Percentiles rank a stretch among this genome's conserved stretches.
phyloP scores from a whole-genome alignment of 129 eudicot species.

The Helianthus tuberosus region DNA sequence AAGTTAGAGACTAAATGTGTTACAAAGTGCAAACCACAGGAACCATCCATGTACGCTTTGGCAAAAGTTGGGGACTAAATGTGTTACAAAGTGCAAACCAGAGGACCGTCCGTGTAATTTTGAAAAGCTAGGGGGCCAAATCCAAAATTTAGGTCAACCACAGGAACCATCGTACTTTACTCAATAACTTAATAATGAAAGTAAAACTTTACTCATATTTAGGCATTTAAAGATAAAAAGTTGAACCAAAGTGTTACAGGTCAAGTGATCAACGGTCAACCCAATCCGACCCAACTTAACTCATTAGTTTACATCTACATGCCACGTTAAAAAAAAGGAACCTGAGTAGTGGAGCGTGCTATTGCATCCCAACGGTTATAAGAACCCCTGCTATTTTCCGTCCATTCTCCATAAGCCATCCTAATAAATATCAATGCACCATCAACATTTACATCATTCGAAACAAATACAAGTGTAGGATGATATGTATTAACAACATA shows the following conservation, averaged over 20 bases:
- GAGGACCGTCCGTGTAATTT: too few relatives aligned
- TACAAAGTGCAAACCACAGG: too few relatives aligned
- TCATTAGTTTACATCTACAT: not conserved
- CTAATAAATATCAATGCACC: slow-evolving; percentile 38
- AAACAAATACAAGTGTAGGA: not conserved
- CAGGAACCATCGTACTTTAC: too few relatives aligned
- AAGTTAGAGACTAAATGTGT: too few relatives aligned
- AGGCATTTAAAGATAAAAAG: not conserved
- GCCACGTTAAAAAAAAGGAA: not conserved
- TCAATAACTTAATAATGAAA: not conserved
- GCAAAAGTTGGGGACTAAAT: too few relatives aligned
- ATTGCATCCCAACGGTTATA: slow-evolving; percentile 96
- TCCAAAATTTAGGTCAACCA: too few relatives aligned
- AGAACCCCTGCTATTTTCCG: slow-evolving; percentile 66
- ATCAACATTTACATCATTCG: not conserved
- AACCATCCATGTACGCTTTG: too few relatives aligned
- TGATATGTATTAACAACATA: slow-evolving; percentile 46
- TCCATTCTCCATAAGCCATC: slow-evolving; percentile 96
- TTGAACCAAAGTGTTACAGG: not conserved
- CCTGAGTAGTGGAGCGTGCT: slow-evolving; percentile 89
- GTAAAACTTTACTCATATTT: not conserved
- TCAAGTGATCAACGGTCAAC: not conserved
- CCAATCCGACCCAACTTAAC: not conserved
- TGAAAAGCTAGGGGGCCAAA: too few relatives aligned
- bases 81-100: too few relatives aligned